Evolutionary conservation across 2,329 filamentous ascomycete genomes (phyloP).

Genomic region (Fusarium austroafricanum): DNA sequence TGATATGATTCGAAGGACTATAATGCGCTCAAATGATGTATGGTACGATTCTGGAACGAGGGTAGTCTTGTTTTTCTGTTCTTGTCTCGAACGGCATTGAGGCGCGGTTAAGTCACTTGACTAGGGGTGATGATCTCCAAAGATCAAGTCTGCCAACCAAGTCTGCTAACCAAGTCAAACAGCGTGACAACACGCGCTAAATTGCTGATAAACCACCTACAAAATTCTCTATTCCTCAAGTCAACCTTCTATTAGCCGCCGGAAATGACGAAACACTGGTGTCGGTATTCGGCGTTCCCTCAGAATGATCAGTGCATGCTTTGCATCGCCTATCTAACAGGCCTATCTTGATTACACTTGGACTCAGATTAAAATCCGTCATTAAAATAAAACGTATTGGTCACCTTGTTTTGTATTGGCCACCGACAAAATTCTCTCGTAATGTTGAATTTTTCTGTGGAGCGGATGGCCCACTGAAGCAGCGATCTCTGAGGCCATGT

Average conservation of each 20-base stretch:
- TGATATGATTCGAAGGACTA: slow-evolving; percentile 1
- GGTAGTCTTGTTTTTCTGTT: background rate
- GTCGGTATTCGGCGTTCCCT: slow-evolving; percentile 24
- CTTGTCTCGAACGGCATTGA: background rate
- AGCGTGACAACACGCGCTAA: too few species aligned
- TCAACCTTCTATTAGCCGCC: too few species aligned
- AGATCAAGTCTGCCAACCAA: too few species aligned
- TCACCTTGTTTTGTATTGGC: slow-evolving; percentile 24
- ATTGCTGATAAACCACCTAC: too few species aligned
- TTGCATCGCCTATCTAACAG: slow-evolving; percentile 31
- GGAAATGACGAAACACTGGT: background rate
- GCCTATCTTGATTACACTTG: slow-evolving; percentile 30
- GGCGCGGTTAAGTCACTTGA: slow-evolving; percentile 30
- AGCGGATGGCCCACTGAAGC: slow-evolving; percentile 5
- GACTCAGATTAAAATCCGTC: slow-evolving; percentile 27
- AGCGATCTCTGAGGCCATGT: slow-evolving; percentile 26
- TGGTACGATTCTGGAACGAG: slow-evolving; percentile 20
- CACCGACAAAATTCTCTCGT: slow-evolving; percentile 15
- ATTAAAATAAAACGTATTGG: slow-evolving; percentile 37
- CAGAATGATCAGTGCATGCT: slow-evolving; percentile 19
- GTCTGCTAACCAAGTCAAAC: too few species aligned
- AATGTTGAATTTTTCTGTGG: slow-evolving; percentile 19
- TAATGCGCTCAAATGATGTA: background rate
- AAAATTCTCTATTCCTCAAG: too few species aligned
- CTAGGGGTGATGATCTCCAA: background rate